phyloP scores from a whole-genome alignment of 2,329 filamentous ascomycete species.

The Fusarium musae region DNA sequence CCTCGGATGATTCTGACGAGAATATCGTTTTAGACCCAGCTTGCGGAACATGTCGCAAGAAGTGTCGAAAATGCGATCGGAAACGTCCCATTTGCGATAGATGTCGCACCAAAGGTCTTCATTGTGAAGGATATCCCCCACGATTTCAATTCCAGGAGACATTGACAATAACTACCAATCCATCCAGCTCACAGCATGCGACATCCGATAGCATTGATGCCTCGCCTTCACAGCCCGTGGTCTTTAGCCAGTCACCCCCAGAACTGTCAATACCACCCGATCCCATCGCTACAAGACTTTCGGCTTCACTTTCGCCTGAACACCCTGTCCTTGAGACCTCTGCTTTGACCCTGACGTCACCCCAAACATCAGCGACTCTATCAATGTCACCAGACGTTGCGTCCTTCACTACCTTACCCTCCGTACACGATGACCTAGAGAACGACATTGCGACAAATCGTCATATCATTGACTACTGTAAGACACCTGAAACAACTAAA shows the following conservation, averaged over 20 bases:
- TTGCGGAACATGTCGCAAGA: constrained; percentile 47
- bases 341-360: not conserved
- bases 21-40: constrained; percentile 39
- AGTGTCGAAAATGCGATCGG: constrained; percentile 49
- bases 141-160: constrained; percentile 45
- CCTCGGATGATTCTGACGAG: too few relatives aligned
- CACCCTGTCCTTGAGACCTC: not conserved
- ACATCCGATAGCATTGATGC: not conserved
- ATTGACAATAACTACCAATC: not conserved
- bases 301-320: not conserved
- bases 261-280: fast-evolving
- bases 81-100: constrained; percentile 45
- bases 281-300: fast-evolving
- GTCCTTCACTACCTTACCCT: not conserved
- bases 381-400: not conserved
- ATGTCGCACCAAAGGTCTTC: constrained; percentile 44
- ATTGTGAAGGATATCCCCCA: constrained; percentile 47
- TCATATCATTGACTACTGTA: constrained; percentile 24
- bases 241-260: not conserved
- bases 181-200: fast-evolving
- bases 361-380: not conserved
- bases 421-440: not conserved
- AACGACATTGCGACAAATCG: constrained; percentile 12
- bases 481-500: fast-evolving
- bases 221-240: not conserved